These are phyloP conservation scores for Hura crepitans DNA, from an alignment of 441 rosid genomes.

Conservation along the genomic window DNA sequence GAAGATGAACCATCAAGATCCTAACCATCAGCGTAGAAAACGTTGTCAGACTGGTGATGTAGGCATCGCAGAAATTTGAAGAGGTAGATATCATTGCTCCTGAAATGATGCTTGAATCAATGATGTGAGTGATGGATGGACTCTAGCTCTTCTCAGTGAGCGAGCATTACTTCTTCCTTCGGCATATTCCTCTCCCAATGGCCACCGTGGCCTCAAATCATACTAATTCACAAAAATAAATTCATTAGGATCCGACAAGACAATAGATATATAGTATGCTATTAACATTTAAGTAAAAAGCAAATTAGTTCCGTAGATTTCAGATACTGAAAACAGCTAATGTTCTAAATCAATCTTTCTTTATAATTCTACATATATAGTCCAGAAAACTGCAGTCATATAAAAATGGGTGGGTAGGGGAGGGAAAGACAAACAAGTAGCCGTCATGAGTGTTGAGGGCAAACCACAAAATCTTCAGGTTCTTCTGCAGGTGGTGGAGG, in stretches of 20 bases:
- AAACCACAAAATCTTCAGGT: slow-evolving; percentile 70
- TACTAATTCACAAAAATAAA: slow-evolving; percentile 41
- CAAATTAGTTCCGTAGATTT: not conserved
- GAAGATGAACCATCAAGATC: not conserved
- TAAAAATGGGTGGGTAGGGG: not conserved
- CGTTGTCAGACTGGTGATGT: not conserved
- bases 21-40: not conserved
- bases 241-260: slow-evolving; percentile 3
- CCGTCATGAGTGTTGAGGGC: slow-evolving; percentile 20
- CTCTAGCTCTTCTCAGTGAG: slow-evolving; percentile 66
- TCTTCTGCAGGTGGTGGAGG: slow-evolving; percentile 76
- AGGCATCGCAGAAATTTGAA: not conserved
- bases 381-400: not conserved
- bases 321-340: too few relatives aligned
- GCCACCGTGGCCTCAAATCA: slow-evolving; percentile 96
- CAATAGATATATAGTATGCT: not conserved
- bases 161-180: slow-evolving; percentile 86
- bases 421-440: not conserved
- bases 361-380: too few relatives aligned
- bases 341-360: too few relatives aligned
- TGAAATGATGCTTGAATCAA: slow-evolving; percentile 53
- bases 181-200: slow-evolving; percentile 78
- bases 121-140: slow-evolving; percentile 91
- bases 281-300: not conserved
- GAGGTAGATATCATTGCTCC: slow-evolving; percentile 27